Conservation (phyloP, 2,329 filamentous ascomycete species). For the Pestalotiopsis sp. region DNA sequence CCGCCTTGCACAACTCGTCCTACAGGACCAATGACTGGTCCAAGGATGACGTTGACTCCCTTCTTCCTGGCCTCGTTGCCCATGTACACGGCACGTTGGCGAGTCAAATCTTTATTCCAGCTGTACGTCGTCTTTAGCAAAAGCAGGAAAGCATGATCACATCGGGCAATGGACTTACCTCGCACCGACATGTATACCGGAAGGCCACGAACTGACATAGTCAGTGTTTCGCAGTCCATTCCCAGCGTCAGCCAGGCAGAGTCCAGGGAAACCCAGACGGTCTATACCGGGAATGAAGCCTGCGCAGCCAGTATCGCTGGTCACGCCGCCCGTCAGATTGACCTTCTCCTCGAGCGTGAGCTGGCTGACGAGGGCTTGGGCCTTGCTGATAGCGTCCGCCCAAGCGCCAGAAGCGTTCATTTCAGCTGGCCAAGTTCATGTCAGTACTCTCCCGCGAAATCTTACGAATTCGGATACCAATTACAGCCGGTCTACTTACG, state of each 20-base stretch:
- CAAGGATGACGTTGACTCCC: conserved; percentile 70
- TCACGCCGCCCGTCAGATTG: conserved; percentile 18
- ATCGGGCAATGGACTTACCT: conserved; percentile 11
- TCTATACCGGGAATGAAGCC: conserved; percentile 20
- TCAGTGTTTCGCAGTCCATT: conserved; percentile 19
- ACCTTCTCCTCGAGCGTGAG: conserved; percentile 67
- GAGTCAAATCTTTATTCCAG: conserved; percentile 66
- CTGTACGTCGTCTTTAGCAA: conserved; percentile 42
- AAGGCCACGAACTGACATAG: conserved; percentile 20
- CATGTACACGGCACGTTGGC: conserved; percentile 65
- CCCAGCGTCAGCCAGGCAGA: conserved; percentile 20
- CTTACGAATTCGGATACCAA: neutral
- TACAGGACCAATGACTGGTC: conserved; percentile 62
- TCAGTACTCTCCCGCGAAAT: neutral
- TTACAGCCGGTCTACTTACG: conserved; percentile 8
- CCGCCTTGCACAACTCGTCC: conserved; percentile 55
- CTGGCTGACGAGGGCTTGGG: conserved; percentile 63
- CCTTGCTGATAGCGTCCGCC: conserved; percentile 62
- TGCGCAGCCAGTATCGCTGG: conserved; percentile 17
- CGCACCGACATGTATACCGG: conserved; percentile 19
- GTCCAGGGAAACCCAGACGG: conserved; percentile 19
- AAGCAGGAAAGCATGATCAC: neutral
- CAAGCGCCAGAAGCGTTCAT: conserved; percentile 37
- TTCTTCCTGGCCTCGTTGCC: conserved; percentile 66
- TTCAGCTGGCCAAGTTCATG: neutral